Base-by-base conservation (phyloP, 176 grass and related monocot genomes). In the Carex cristatella region DNA sequence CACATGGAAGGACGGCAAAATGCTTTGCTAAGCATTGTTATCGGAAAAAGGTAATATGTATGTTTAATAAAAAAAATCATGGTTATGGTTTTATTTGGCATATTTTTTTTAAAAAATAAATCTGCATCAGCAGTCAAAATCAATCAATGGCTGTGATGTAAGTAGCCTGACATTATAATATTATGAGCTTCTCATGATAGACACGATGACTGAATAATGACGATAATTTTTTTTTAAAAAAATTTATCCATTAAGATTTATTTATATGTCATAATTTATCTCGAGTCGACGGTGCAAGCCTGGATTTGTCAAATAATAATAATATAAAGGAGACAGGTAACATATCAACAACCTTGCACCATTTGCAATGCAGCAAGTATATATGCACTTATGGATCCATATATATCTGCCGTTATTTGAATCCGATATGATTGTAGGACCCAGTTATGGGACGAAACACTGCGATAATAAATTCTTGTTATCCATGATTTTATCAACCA, bases 11-110 rank as follows among this genome's bases (percentile, higher is more conserved):
- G 42, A 27, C 16, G 42, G 42, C 42, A n/a, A 12, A 23, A 10
- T 49, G 70, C 70, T 74, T 74, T 74, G 42, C 42, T 74, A 51
- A 74, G 42, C 70, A 74, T 48, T 74, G 70, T 51, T 74, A 63
- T 63, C 3, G 0, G 9, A 28, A 51, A 51, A 49, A 51, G 0
- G 8, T 49, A 74, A 49, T 18, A 49, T 18, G 70, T 74, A 32
- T 27, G 19, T 27, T 75, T 31, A 76, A 10, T 76, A 76, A 54
- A 48, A 18, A 58, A 60, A 54, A 76, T 31, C 1, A 76, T 15
- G 71, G 23, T 30, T 46, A 75, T 49, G 71, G 10, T 51, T 28
- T 31, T 76, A 30, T 76, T 30, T 19, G 46, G 6, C 9, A 23
- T 10, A 11, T 42, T 71, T 44, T 19, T 44, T 19, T 73, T 48